Percentiles rank a stretch among this genome's conserved stretches.
Conservation (phyloP, 148 eudicot species). For the Fagopyrum homotropicum region DNA sequence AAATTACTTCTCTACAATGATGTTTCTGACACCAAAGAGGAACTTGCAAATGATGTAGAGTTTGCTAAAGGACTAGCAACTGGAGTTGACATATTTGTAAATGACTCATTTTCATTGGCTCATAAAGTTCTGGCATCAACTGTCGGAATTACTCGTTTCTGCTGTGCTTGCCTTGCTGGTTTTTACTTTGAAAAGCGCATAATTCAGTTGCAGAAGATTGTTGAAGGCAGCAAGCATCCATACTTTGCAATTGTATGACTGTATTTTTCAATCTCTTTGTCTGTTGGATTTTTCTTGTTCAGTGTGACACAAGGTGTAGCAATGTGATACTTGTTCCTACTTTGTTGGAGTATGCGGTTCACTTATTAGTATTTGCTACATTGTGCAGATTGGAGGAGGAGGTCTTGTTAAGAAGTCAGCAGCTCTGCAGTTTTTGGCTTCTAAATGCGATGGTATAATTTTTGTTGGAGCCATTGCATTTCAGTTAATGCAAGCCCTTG, state of each 20-base stretch:
- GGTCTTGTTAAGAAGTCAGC: constrained; percentile 55
- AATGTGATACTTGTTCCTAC: not conserved
- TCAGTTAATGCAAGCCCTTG: constrained; percentile 78
- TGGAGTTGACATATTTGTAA: constrained; percentile 71
- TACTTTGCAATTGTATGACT: constrained; percentile 57
- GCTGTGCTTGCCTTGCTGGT: constrained; percentile 66
- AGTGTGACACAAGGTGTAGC: not conserved
- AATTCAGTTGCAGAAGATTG: constrained; percentile 37
- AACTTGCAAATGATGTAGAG: constrained; percentile 53
- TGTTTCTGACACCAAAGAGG: constrained; percentile 48
- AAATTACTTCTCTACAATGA: constrained; percentile 53
- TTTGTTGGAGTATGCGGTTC: not conserved
- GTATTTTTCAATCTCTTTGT: not conserved
- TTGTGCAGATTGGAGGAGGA: constrained; percentile 72
- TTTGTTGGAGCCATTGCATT: constrained; percentile 87
- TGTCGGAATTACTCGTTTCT: constrained; percentile 76
- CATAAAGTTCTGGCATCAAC: constrained; percentile 83
- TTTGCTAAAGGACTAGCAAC: constrained; percentile 46
- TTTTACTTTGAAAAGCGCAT: constrained; percentile 64
- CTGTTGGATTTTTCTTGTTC: not conserved
- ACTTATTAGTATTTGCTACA: constrained; percentile 11
- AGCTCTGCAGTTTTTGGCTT: constrained; percentile 55
- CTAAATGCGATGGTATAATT: constrained; percentile 56
- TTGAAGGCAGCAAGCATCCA: constrained; percentile 31
- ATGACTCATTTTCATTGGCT: constrained; percentile 72